Percentiles rank a stretch among this genome's conserved stretches.
phyloP scores from a whole-genome alignment of 495 filamentous ascomycete genomes.

The Melanomma pulvis-pyrius region DNA sequence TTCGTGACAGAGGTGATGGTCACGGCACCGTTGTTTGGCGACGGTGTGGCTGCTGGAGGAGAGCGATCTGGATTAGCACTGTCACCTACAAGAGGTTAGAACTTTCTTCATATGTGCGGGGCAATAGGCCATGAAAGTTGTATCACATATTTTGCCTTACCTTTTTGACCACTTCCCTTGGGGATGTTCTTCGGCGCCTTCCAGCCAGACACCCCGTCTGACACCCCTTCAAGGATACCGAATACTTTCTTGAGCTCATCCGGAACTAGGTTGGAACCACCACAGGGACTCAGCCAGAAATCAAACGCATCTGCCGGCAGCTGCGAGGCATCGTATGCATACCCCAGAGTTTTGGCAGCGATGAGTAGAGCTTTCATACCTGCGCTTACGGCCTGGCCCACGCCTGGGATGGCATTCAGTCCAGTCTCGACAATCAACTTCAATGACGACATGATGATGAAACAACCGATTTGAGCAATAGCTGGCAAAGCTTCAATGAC shows the following conservation, averaged over 20 bases:
- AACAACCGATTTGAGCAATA: constrained; percentile 11
- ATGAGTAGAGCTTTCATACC: neutral
- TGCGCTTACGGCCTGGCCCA: neutral
- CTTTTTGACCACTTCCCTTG: neutral
- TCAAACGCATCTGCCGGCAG: neutral
- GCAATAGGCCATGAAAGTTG: too few species aligned
- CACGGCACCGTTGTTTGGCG: too few species aligned
- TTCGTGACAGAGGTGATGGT: too few species aligned
- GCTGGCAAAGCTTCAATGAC: neutral
- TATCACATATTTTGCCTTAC: too few species aligned
- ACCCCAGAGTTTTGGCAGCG: neutral
- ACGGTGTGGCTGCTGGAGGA: too few species aligned
- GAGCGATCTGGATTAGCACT: neutral
- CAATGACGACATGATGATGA: neutral
- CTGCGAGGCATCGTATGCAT: neutral
- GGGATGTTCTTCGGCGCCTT: neutral
- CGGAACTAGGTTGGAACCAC: neutral
- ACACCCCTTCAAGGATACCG: neutral
- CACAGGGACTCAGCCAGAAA: neutral
- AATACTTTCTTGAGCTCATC: neutral
- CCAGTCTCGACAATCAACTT: neutral
- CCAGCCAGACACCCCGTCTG: neutral
- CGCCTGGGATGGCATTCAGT: neutral
- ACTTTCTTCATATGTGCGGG: too few species aligned
- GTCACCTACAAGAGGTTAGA: neutral